Evolutionary conservation across 768 basidiomycete genomes (phyloP).

Genomic region (Termitomyces sp.): DNA sequence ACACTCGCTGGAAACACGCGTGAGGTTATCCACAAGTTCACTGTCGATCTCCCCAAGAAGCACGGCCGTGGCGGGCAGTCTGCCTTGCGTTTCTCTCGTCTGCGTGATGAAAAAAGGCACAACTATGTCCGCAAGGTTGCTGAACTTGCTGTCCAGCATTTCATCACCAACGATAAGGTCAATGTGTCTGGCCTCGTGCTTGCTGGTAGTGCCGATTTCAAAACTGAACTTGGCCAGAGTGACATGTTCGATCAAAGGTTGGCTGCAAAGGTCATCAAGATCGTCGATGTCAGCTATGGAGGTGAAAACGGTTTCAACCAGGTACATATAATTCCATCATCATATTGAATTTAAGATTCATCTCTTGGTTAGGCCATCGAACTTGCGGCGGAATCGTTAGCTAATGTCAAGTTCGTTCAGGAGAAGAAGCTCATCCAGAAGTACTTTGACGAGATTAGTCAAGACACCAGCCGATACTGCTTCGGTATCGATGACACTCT

Average conservation of each 20-base stretch:
- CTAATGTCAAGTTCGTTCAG: conserved; percentile 99
- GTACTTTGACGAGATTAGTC: conserved; percentile 99
- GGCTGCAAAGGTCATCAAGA: conserved; percentile 90
- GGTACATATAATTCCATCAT: conserved; percentile 33
- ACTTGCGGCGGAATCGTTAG: conserved; percentile 90
- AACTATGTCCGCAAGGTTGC: conserved; percentile 99
- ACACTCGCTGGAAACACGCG: conserved; percentile 96
- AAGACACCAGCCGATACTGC: conserved; percentile 94
- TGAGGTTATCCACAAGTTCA: conserved; percentile 97
- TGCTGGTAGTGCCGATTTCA: conserved; percentile 98
- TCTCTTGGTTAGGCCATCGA: conserved; percentile 78
- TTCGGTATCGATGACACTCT: conserved; percentile 97
- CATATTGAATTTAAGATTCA: neutral
- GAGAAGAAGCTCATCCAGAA: conserved; percentile 97
- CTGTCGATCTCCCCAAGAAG: conserved; percentile 98
- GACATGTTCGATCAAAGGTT: conserved; percentile 95
- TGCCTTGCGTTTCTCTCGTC: conserved; percentile 98
- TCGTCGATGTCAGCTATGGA: conserved; percentile 98
- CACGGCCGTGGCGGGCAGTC: conserved; percentile 99
- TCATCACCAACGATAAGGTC: conserved; percentile 96
- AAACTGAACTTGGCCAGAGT: conserved; percentile 93
- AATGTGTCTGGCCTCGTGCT: conserved; percentile 95
- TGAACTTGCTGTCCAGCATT: conserved; percentile 95
- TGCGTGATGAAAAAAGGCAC: conserved; percentile 98
- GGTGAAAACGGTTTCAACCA: conserved; percentile 99